Conservation (phyloP, 2,329 filamentous ascomycete genomes). For the Colletotrichum sp. region DNA sequence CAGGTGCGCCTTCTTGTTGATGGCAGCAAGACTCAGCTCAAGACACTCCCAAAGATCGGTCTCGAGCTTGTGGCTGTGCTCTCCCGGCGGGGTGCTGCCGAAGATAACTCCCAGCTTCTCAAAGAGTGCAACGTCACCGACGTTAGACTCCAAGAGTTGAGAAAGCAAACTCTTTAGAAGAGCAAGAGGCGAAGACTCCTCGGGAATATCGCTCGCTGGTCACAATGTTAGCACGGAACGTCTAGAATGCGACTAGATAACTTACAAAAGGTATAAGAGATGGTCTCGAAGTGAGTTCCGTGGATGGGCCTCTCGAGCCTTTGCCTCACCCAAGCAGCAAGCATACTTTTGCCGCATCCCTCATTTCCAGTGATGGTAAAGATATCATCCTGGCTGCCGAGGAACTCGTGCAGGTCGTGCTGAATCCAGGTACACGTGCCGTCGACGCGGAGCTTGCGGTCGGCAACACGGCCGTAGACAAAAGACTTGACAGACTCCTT, state of each 20-base stretch:
- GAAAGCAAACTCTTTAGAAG: slow-evolving; percentile 41
- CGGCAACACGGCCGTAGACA: slow-evolving; percentile 40
- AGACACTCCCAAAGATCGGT: slow-evolving; percentile 37
- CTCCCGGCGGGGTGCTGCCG: slow-evolving; percentile 25
- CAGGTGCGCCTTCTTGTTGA: slow-evolving; percentile 31
- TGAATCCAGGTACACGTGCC: slow-evolving; percentile 46
- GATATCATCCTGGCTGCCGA: slow-evolving; percentile 35
- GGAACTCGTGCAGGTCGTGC: slow-evolving; percentile 36
- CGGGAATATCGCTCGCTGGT: slow-evolving; percentile 30
- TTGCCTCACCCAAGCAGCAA: slow-evolving; percentile 45
- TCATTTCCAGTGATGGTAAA: slow-evolving; percentile 38
- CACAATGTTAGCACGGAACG: too few species aligned
- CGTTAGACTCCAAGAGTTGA: slow-evolving; percentile 42
- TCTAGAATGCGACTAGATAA: not conserved
- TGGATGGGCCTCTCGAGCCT: slow-evolving; percentile 41
- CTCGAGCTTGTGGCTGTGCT: slow-evolving; percentile 30
- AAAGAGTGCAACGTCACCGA: slow-evolving; percentile 40
- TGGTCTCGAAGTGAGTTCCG: slow-evolving; percentile 36
- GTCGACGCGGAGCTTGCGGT: slow-evolving; percentile 40
- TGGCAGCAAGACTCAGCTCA: slow-evolving; percentile 33
- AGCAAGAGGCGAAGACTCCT: slow-evolving; percentile 32
- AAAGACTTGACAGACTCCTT: slow-evolving; percentile 26
- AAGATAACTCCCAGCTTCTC: slow-evolving; percentile 33
- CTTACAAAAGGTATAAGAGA: slow-evolving; percentile 42
- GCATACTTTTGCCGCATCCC: slow-evolving; percentile 40